Evolutionary conservation across 352 stramenopile species (phyloP).

Genomic region (Blastocystis sp.): DNA sequence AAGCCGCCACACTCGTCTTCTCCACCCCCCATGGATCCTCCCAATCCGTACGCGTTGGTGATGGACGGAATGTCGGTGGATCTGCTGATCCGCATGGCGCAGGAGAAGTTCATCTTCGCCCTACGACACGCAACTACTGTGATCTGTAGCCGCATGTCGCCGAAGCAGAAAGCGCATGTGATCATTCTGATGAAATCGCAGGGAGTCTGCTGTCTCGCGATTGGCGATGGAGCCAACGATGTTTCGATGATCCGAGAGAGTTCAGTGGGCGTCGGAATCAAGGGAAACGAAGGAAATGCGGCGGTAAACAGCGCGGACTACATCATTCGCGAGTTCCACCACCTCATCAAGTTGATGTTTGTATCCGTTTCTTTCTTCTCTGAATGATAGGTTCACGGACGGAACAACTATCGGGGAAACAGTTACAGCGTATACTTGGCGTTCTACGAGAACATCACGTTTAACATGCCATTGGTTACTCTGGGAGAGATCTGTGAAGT

Average conservation of each 20-base stretch:
- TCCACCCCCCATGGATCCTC: not conserved
- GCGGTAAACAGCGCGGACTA: conserved; percentile 94
- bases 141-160: conserved; percentile 46
- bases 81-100: not conserved
- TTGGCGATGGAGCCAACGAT: conserved; percentile 96
- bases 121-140: conserved; percentile 2
- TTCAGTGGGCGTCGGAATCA: conserved; percentile 93
- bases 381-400: conserved; percentile 76
- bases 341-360: conserved; percentile 54
- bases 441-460: conserved; percentile 97
- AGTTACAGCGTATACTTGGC: conserved; percentile 85
- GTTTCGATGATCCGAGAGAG: conserved; percentile 98
- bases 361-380: not conserved
- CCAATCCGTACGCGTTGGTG: conserved; percentile 10
- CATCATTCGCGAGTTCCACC: conserved; percentile 87
- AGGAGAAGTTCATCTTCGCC: not conserved
- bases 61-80: conserved; percentile 33
- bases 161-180: conserved; percentile 49
- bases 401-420: conserved; percentile 94
- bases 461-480: conserved; percentile 69
- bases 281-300: conserved; percentile 92
- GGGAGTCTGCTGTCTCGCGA: conserved; percentile 68
- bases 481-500: not conserved
- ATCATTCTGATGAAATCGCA: conserved; percentile 39
- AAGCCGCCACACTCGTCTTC: not conserved